Evolutionary conservation across 2,329 filamentous ascomycete genomes (phyloP).

Genomic region (Graphiopsis chlorocephala): DNA sequence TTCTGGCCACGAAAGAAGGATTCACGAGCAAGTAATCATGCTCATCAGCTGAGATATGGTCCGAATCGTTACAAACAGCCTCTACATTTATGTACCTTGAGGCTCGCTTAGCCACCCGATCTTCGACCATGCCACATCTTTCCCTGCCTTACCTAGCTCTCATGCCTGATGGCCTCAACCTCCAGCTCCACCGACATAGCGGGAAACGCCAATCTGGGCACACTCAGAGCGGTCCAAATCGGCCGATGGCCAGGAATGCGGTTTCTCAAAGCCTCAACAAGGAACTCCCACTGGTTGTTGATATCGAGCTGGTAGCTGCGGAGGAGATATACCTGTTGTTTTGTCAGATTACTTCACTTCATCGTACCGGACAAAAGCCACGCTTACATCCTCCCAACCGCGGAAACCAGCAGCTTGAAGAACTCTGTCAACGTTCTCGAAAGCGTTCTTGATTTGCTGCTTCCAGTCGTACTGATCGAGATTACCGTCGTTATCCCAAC

Average conservation of each 20-base stretch:
- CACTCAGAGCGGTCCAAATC: background rate
- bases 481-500: constrained; percentile 3
- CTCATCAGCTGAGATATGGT: background rate
- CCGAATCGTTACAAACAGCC: background rate
- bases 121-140: no score
- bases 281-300: background rate
- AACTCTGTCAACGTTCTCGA: constrained; percentile 15
- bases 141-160: background rate
- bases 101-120: no score
- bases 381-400: constrained; percentile 12
- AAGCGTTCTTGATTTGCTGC: constrained; percentile 13
- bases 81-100: background rate
- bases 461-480: constrained; percentile 12
- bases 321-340: background rate
- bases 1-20: background rate
- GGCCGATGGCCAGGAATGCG: background rate
- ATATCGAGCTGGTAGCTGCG: background rate
- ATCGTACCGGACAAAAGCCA: background rate
- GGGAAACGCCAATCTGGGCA: background rate
- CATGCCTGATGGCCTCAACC: background rate
- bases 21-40: background rate
- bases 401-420: constrained; percentile 10
- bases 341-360: background rate
- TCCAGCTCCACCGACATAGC: background rate
- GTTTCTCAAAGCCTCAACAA: background rate